phyloP scores from a whole-genome alignment of 352 stramenopile species.

The Lagenidium giganteum region DNA sequence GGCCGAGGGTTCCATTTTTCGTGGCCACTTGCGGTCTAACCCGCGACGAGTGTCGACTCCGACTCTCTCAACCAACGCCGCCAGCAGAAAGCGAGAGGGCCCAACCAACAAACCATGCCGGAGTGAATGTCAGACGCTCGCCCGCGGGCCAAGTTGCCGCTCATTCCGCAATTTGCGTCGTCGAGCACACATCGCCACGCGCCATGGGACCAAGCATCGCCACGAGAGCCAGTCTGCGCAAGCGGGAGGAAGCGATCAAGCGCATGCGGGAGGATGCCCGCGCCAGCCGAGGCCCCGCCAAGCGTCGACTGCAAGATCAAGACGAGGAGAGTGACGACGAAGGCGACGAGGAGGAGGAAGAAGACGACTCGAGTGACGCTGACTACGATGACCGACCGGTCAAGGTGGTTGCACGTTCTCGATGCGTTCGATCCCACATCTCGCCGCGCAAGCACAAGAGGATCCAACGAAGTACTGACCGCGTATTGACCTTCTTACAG shows the following conservation, averaged over 20 bases:
- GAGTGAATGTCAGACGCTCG: too few relatives aligned
- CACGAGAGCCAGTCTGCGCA: background rate
- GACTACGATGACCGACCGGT: conserved; percentile 1
- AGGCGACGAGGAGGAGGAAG: background rate
- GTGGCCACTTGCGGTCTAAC: too few relatives aligned
- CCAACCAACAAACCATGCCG: background rate
- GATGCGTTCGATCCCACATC: conserved; percentile 18
- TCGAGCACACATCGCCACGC: conserved; percentile 1
- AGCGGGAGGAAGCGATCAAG: background rate
- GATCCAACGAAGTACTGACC: conserved; percentile 35
- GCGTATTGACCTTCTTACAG: conserved; percentile 77
- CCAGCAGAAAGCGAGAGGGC: too few relatives aligned
- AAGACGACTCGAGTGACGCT: background rate
- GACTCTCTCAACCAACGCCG: too few relatives aligned
- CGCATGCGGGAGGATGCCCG: too few relatives aligned
- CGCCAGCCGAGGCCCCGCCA: too few relatives aligned
- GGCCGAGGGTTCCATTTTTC: too few relatives aligned
- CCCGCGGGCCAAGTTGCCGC: too few relatives aligned
- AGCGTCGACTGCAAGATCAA: conserved; percentile 1
- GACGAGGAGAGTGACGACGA: background rate
- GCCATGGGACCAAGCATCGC: background rate
- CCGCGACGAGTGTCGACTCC: too few relatives aligned
- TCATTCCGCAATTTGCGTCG: conserved; percentile 7
- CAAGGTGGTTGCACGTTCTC: conserved; percentile 20
- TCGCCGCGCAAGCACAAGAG: conserved; percentile 30